A percentile compares a stretch with the other conserved stretches of the same genome.
Conservation (phyloP, 306 rosid species). For the Cucurbita pepo region DNA sequence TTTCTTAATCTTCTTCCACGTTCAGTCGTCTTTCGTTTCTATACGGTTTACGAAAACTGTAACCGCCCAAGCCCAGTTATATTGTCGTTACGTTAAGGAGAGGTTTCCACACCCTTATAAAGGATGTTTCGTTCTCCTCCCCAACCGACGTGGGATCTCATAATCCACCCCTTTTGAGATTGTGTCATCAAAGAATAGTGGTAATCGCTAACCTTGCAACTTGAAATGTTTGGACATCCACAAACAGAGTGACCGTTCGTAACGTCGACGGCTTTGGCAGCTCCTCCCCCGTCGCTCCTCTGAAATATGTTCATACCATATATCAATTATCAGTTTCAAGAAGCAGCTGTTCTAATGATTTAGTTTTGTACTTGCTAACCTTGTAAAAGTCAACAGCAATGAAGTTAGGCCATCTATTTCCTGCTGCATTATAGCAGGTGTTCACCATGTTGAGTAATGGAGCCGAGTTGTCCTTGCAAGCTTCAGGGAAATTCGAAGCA, state of each 20-base stretch:
- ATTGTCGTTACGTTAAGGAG: too few relatives aligned
- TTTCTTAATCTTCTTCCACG: background rate
- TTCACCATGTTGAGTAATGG: conserved; percentile 49
- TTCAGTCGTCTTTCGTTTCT: background rate
- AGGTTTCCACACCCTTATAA: too few relatives aligned
- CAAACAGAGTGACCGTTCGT: conserved; percentile 50
- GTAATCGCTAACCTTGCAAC: conserved; percentile 40
- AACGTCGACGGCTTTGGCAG: conserved; percentile 43
- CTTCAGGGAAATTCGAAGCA: conserved; percentile 18
- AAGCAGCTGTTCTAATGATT: background rate
- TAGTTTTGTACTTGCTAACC: conserved; percentile 20
- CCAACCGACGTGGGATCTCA: too few relatives aligned
- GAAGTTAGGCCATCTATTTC: conserved; percentile 72
- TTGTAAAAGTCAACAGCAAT: conserved; percentile 70
- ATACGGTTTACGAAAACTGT: too few relatives aligned
- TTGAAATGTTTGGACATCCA: conserved; percentile 46
- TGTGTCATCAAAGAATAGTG: background rate
- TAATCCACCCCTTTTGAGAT: background rate
- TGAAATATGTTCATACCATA: conserved; percentile 6
- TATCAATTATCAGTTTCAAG: background rate
- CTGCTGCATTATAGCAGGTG: conserved; percentile 51
- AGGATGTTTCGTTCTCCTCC: too few relatives aligned
- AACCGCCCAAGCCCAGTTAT: too few relatives aligned
- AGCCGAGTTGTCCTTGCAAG: conserved; percentile 64
- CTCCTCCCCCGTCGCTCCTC: conserved; percentile 82